phyloP scores from a whole-genome alignment of 2,329 filamentous ascomycete genomes.

The Pyricularia sp. region DNA sequence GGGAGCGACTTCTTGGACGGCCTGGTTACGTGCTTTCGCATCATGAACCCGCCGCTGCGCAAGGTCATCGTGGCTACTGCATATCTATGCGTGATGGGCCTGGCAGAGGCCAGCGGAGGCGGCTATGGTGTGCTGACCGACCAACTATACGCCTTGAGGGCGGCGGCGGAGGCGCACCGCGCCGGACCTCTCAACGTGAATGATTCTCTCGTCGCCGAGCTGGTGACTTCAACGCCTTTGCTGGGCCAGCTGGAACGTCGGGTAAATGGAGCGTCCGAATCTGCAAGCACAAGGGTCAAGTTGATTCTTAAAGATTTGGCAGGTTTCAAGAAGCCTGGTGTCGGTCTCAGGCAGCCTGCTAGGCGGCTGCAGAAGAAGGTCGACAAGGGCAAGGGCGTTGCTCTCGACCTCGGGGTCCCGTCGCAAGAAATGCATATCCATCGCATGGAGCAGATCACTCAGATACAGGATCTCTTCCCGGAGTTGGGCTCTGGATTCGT shows the following conservation, averaged over 20 bases:
- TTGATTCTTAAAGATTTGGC: slow-evolving; percentile 53
- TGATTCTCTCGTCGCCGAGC: slow-evolving; percentile 68
- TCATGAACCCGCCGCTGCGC: slow-evolving; percentile 53
- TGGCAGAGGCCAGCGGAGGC: slow-evolving; percentile 56
- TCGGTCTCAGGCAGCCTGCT: slow-evolving; percentile 32
- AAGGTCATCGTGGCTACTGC: slow-evolving; percentile 61
- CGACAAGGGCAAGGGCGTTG: slow-evolving; percentile 56
- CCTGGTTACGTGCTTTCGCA: slow-evolving; percentile 54
- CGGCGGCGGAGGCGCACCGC: slow-evolving; percentile 56
- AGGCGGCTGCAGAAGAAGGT: slow-evolving; percentile 45
- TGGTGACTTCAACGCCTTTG: slow-evolving; percentile 73
- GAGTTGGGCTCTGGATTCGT: slow-evolving; percentile 79
- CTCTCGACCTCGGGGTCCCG: slow-evolving; percentile 25
- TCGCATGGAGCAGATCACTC: slow-evolving; percentile 73
- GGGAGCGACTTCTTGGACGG: slow-evolving; percentile 85
- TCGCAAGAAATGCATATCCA: slow-evolving; percentile 59
- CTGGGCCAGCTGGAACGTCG: slow-evolving; percentile 52
- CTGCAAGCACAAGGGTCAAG: slow-evolving; percentile 41
- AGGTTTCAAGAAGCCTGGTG: slow-evolving; percentile 47
- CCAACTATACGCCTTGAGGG: slow-evolving; percentile 72
- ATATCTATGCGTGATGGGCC: slow-evolving; percentile 65
- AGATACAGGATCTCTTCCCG: slow-evolving; percentile 91
- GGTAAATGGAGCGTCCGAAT: slow-evolving; percentile 33
- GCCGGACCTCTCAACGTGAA: slow-evolving; percentile 44
- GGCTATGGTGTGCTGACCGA: slow-evolving; percentile 72